These are phyloP conservation scores for Croton setiger DNA, from an alignment of 441 rosid species.

Conservation along the genomic window DNA sequence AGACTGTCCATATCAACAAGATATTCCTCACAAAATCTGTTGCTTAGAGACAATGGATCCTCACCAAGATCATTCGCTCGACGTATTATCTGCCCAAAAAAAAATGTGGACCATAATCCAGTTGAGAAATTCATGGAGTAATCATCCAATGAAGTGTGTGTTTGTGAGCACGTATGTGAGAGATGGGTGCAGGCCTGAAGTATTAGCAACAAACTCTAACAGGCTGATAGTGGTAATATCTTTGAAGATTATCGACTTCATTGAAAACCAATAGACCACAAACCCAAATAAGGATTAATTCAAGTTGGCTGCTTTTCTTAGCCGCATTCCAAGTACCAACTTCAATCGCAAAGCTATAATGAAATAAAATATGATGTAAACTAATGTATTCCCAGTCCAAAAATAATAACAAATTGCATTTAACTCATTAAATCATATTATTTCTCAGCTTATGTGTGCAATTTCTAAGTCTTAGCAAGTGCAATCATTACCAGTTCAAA, in stretches of 20 bases:
- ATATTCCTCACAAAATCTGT: conserved; percentile 68
- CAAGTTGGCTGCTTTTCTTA: neutral
- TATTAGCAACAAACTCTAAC: neutral
- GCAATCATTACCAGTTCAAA: neutral
- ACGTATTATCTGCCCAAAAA: conserved; percentile 58
- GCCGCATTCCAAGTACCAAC: neutral
- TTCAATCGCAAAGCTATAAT: too few species aligned
- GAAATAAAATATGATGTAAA: too few species aligned
- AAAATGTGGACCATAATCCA: neutral
- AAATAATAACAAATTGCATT: too few species aligned
- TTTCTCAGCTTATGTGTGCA: too few species aligned
- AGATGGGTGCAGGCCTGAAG: neutral
- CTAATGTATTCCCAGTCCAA: too few species aligned
- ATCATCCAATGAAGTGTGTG: too few species aligned
- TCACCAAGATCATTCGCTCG: conserved; percentile 65
- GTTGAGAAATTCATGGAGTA: neutral
- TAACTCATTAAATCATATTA: too few species aligned
- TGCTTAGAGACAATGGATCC: conserved; percentile 59
- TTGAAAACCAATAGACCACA: neutral
- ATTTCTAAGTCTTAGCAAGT: neutral
- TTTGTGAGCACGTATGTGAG: too few species aligned
- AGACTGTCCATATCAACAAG: conserved; percentile 64
- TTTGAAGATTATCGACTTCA: neutral
- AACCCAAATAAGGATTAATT: neutral
- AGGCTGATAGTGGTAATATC: neutral